Evolutionary conservation across 2,329 filamentous ascomycete genomes (phyloP), one percentile per base, ranked within the genome.

Genomic region (Rutstroemia sp.): DNA sequence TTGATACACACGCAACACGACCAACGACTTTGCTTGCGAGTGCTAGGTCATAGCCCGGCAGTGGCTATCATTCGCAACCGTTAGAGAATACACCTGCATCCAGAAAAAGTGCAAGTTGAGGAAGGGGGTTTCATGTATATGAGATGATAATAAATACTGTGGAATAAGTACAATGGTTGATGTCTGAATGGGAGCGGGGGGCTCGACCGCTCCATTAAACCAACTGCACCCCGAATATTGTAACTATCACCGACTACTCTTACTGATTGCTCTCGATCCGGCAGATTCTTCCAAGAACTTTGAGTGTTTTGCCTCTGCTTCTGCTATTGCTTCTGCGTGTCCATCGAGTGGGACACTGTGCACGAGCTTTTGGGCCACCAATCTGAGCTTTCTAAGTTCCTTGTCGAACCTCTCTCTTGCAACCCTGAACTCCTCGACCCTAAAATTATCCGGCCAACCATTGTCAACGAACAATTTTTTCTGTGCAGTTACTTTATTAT

Each of bases 241-340:
- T 30, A 30, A 30, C 27, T 30, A 30, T 30, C 27, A 30, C 27
- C 27, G 9, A 30, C 8, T 30, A 27, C 19, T 45, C n/a, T 48
- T 19, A 48, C 10, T 34, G 3, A 48, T 34, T 48, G 45, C 46
- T 27, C 46, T 34, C 46, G n/a, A 30, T 19, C 46, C 46, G 27
- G 46, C 46, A 48, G 10, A 19, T 48, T 48, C 46, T 48, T 48
- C 46, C 46, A 48, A 48, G 23, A 48, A 48, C 46, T 48, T 48
- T 27, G 46, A 48, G 46, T 48, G 7, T 27, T 48, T 48, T 34
- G 46, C 3, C 46, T 12, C 12, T 34, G 8, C 46, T 48, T 48
- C 46, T 48, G 25, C 46, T 18, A 18, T 48, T 48, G 25, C 46
- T 27, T 19, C 25, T 2, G 6, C n/a, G 25, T 46, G 25, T 18